Percentiles rank a stretch among this genome's conserved stretches.
phyloP scores from a whole-genome alignment of 495 filamentous ascomycete species.

The Amphirosellinia nigrospora region DNA sequence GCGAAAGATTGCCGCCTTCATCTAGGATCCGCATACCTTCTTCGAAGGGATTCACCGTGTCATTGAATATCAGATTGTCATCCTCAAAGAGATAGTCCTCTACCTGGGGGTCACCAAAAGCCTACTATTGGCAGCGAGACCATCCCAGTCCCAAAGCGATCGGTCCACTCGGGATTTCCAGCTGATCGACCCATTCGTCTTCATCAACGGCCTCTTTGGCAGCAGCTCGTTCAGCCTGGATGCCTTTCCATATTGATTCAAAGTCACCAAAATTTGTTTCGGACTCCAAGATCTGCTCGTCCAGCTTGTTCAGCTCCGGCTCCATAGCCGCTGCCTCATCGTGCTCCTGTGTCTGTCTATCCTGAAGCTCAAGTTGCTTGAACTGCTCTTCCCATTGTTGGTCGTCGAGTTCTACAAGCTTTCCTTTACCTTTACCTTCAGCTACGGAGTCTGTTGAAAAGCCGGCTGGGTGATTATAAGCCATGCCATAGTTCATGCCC shows the following conservation, averaged over 20 bases:
- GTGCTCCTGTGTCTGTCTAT: conserved; percentile 58
- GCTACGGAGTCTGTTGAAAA: conserved; percentile 46
- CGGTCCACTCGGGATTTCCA: conserved; percentile 75
- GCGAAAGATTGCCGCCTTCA: conserved; percentile 89
- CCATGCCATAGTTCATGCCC: conserved; percentile 48
- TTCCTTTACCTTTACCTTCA: conserved; percentile 74
- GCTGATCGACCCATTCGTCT: conserved; percentile 65
- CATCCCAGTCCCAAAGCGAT: conserved; percentile 62
- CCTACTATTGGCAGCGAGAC: conserved; percentile 58
- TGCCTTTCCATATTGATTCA: conserved; percentile 86
- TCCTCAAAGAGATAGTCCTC: conserved; percentile 95
- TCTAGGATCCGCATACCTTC: conserved; percentile 91
- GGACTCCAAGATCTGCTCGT: conserved; percentile 60
- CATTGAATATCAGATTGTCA: conserved; percentile 85
- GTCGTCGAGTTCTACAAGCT: conserved; percentile 93
- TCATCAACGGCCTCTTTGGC: conserved; percentile 73
- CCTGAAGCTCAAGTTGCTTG: conserved; percentile 79
- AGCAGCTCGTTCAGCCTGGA: conserved; percentile 78
- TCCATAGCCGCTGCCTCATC: conserved; percentile 83
- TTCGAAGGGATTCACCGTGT: conserved; percentile 78
- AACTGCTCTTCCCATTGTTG: conserved; percentile 97
- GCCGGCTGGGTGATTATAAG: conserved; percentile 61
- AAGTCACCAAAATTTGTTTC: conserved; percentile 78
- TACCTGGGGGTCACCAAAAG: conserved; percentile 71
- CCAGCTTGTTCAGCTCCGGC: conserved; percentile 85